A percentile compares a stretch with the other conserved stretches of the same genome.
These are phyloP conservation scores for Chlamydomonas sphaeroides DNA, from an alignment of 139 green algal species.

Conservation along the genomic window DNA sequence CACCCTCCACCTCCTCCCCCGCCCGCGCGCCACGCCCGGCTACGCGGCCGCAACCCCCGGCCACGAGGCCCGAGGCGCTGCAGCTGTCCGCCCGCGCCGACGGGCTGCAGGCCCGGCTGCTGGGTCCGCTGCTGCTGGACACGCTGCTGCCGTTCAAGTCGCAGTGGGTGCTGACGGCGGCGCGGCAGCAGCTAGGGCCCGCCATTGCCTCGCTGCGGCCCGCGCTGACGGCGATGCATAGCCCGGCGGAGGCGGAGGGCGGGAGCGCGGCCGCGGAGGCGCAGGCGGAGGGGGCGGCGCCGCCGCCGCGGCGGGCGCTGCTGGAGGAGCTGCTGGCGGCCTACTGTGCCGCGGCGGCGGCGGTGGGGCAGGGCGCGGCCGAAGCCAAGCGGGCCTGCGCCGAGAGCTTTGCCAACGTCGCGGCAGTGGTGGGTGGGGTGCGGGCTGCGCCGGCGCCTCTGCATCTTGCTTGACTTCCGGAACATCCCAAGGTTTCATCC, in stretches of 20 bases:
- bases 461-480: too few relatives aligned
- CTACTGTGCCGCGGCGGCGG: constrained; percentile 6
- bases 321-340: constrained; percentile 18
- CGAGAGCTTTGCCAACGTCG: constrained; percentile 13
- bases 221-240: not conserved
- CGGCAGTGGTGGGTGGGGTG: not conserved
- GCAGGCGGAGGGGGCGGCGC: not conserved
- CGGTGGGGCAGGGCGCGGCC: constrained; percentile 24
- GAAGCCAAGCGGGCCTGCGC: constrained; percentile 3
- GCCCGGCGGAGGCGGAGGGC: too few relatives aligned
- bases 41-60: too few relatives aligned
- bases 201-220: constrained; percentile 8
- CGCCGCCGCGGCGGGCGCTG: too few relatives aligned
- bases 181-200: not conserved
- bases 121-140: not conserved
- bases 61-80: too few relatives aligned
- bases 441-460: too few relatives aligned
- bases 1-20: not conserved
- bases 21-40: too few relatives aligned
- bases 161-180: constrained; percentile 32
- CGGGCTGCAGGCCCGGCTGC: constrained; percentile 1
- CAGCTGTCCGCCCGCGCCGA: not conserved
- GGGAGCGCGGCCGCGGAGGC: too few relatives aligned
- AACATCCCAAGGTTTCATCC: too few relatives aligned
- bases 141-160: not conserved